Conservation (phyloP, 2,329 filamentous ascomycete species). For the Nemania sp. region DNA sequence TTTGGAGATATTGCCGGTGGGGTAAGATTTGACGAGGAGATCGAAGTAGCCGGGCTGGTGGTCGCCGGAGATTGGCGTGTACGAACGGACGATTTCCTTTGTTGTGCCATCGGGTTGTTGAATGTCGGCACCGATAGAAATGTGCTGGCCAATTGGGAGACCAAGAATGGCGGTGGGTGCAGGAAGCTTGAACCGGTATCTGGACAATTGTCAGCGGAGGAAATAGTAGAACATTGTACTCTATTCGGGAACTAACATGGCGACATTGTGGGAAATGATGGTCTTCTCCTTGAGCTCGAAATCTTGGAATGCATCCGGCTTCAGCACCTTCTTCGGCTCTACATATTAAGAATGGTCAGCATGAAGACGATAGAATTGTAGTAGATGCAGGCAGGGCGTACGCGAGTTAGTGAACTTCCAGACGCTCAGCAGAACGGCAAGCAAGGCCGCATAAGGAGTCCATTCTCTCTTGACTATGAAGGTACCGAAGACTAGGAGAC, state of each 20-base stretch:
- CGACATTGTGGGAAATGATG: constrained; percentile 94
- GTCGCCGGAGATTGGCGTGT: constrained; percentile 90
- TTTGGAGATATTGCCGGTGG: constrained; percentile 95
- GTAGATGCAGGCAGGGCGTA: constrained; percentile 52
- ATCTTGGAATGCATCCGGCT: constrained; percentile 84
- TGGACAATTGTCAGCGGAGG: constrained; percentile 40
- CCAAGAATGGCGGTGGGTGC: constrained; percentile 79
- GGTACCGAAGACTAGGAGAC: constrained; percentile 74
- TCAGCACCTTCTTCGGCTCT: constrained; percentile 82
- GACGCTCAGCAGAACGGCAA: constrained; percentile 67
- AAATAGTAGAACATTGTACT: not conserved
- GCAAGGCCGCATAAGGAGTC: constrained; percentile 68
- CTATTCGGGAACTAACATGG: constrained; percentile 66
- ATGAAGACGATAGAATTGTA: not conserved
- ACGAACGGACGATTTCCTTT: constrained; percentile 87
- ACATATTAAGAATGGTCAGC: constrained; percentile 29
- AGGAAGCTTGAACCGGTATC: constrained; percentile 91
- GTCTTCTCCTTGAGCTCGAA: constrained; percentile 95
- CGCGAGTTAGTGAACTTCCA: constrained; percentile 73
- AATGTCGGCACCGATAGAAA: constrained; percentile 85
- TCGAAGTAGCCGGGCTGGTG: constrained; percentile 91
- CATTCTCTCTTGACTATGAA: constrained; percentile 79
- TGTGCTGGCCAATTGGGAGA: constrained; percentile 97
- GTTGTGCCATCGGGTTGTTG: constrained; percentile 67
- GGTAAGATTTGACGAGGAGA: constrained; percentile 96